These are phyloP conservation scores for Stephanodiscus minutulus DNA, from an alignment of 108 stramenopile species.

Conservation along the genomic window DNA sequence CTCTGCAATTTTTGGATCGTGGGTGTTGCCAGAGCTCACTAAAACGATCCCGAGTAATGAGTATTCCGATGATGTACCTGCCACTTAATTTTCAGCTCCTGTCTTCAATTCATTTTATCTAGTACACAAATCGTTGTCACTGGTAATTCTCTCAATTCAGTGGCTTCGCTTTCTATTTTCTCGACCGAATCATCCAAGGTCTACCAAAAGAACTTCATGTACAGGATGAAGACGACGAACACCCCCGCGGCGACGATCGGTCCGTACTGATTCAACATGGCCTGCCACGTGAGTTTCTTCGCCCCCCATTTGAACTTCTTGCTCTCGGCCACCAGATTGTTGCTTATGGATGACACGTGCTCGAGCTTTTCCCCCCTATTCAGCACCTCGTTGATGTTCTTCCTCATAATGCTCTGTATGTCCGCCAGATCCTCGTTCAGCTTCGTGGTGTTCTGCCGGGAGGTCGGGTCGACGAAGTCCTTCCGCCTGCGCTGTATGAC, in stretches of 20 bases:
- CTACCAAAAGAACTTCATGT: slow-evolving; percentile 86
- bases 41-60: too few relatives aligned
- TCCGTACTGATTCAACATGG: slow-evolving; percentile 84
- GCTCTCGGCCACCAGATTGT: slow-evolving; percentile 74
- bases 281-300: slow-evolving; percentile 82
- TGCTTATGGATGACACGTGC: slow-evolving; percentile 71
- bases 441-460: slow-evolving; percentile 77
- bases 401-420: slow-evolving; percentile 96
- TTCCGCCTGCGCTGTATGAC: slow-evolving; percentile 93
- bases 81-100: too few relatives aligned
- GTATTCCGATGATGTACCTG: too few relatives aligned
- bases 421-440: slow-evolving; percentile 95
- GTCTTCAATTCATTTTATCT: too few relatives aligned
- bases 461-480: slow-evolving; percentile 91
- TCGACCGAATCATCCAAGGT: not conserved
- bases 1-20: too few relatives aligned
- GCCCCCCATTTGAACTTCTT: slow-evolving; percentile 94
- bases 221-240: slow-evolving; percentile 77
- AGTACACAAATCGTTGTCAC: too few relatives aligned
- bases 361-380: slow-evolving; percentile 91
- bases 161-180: too few relatives aligned
- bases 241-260: slow-evolving; percentile 63
- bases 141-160: too few relatives aligned
- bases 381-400: slow-evolving; percentile 90
- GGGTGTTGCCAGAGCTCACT: too few relatives aligned